phyloP scores from a whole-genome alignment of 768 basidiomycete genomes.

The Suillus variegatus region DNA sequence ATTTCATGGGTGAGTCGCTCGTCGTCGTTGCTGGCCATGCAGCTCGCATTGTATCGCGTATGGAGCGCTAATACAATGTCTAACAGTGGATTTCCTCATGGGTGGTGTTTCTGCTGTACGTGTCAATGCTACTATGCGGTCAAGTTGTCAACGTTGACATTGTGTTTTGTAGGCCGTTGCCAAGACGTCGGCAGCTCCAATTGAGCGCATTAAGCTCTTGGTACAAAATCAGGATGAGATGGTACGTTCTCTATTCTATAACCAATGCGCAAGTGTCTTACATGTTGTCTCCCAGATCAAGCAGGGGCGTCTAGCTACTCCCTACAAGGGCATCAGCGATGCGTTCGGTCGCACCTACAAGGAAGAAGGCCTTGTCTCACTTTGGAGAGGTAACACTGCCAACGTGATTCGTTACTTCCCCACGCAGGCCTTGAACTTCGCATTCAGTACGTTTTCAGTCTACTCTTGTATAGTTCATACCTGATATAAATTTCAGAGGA shows the following conservation, averaged over 20 bases:
- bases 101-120: constrained; percentile 91
- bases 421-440: constrained; percentile 99
- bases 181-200: constrained; percentile 98
- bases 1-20: constrained; percentile 70
- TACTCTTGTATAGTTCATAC: neutral
- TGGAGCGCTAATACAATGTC: constrained; percentile 34
- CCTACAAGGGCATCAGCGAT: constrained; percentile 96
- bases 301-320: constrained; percentile 94
- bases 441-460: constrained; percentile 79
- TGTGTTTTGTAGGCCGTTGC: constrained; percentile 76
- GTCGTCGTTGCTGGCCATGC: neutral
- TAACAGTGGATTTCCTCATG: constrained; percentile 89
- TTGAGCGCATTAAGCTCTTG: constrained; percentile 99
- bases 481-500: constrained; percentile 56
- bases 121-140: constrained; percentile 15
- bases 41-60: constrained; percentile 11
- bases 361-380: constrained; percentile 92
- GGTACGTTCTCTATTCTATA: constrained; percentile 45
- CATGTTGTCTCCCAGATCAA: constrained; percentile 71
- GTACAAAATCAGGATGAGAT: constrained; percentile 99
- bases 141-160: constrained; percentile 18
- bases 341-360: constrained; percentile 90
- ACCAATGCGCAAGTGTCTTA: neutral
- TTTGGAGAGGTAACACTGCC: constrained; percentile 99
- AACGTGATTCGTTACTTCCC: constrained; percentile 99